Percentiles rank a stretch among this genome's conserved stretches.
Evolutionary conservation across 2,329 filamentous ascomycete species (phyloP).

Genomic region (Calonectria ilicicola): DNA sequence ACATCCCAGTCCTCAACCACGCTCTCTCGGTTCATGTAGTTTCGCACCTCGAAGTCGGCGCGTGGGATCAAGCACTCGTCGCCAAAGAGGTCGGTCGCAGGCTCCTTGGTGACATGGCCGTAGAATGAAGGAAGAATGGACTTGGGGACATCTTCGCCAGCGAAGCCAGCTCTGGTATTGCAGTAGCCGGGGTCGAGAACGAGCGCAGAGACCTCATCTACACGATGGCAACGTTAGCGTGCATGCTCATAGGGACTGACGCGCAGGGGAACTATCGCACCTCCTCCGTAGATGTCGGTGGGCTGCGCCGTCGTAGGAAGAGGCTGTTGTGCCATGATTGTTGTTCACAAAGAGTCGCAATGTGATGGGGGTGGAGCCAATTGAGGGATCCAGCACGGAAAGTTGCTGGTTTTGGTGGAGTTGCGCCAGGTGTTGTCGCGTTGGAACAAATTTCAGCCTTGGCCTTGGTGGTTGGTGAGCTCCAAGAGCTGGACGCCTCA

Average conservation of each 20-base stretch:
- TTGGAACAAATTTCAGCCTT: conserved; percentile 50
- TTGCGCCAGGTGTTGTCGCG: conserved; percentile 44
- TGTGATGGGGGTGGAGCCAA: conserved; percentile 33
- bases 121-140: conserved; percentile 93
- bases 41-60: conserved; percentile 83
- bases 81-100: conserved; percentile 78
- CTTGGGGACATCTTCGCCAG: conserved; percentile 97
- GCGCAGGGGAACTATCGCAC: conserved; percentile 51
- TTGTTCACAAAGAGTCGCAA: conserved; percentile 19
- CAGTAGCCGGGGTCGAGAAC: conserved; percentile 96
- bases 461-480: conserved; percentile 40
- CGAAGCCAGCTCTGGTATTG: conserved; percentile 92
- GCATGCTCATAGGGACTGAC: conserved; percentile 23
- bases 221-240: conserved; percentile 34
- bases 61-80: conserved; percentile 89
- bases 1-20: conserved; percentile 97
- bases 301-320: conserved; percentile 68
- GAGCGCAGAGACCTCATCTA: conserved; percentile 97
- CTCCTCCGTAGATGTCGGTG: conserved; percentile 74
- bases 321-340: conserved; percentile 67
- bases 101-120: conserved; percentile 66
- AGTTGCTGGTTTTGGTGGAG: conserved; percentile 41
- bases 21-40: conserved; percentile 90
- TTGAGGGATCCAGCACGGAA: conserved; percentile 42
- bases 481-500: conserved; percentile 24